These are phyloP conservation scores for Fusarium sp. DNA, from an alignment of 2,329 filamentous ascomycete genomes.

Conservation along the genomic window DNA sequence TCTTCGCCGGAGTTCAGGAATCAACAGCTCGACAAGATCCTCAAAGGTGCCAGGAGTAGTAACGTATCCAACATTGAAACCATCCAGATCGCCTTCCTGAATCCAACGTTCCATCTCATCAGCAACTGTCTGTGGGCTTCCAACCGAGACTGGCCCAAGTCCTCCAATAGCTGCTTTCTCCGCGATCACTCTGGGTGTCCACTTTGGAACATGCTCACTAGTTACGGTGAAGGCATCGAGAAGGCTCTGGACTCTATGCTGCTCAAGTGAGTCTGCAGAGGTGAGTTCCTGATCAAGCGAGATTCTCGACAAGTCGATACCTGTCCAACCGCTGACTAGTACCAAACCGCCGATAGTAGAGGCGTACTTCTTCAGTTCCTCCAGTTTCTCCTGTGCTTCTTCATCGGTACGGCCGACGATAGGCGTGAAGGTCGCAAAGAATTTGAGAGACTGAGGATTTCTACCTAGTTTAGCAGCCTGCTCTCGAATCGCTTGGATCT, in stretches of 20 bases:
- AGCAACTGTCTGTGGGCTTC: constrained; percentile 58
- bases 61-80: constrained; percentile 59
- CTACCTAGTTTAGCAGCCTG: constrained; percentile 65
- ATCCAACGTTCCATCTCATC: constrained; percentile 62
- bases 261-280: constrained; percentile 66
- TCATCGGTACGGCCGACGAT: constrained; percentile 64
- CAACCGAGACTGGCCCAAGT: constrained; percentile 54
- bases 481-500: constrained; percentile 65
- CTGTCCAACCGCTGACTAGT: constrained; percentile 69
- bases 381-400: constrained; percentile 66
- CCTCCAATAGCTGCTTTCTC: constrained; percentile 59
- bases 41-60: constrained; percentile 57
- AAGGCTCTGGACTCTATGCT: constrained; percentile 63
- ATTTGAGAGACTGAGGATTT: constrained; percentile 68
- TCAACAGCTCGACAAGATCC: constrained; percentile 51
- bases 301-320: constrained; percentile 70
- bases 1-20: constrained; percentile 49
- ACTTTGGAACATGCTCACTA: constrained; percentile 58
- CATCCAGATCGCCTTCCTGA: constrained; percentile 57
- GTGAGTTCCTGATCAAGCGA: constrained; percentile 70
- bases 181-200: constrained; percentile 60
- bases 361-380: constrained; percentile 65
- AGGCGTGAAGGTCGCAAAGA: constrained; percentile 65
- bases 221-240: constrained; percentile 63
- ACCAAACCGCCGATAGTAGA: constrained; percentile 67